Evolutionary conservation across 192 early-diverging fungal species (phyloP).

Genomic region (Coemansia sp.): DNA sequence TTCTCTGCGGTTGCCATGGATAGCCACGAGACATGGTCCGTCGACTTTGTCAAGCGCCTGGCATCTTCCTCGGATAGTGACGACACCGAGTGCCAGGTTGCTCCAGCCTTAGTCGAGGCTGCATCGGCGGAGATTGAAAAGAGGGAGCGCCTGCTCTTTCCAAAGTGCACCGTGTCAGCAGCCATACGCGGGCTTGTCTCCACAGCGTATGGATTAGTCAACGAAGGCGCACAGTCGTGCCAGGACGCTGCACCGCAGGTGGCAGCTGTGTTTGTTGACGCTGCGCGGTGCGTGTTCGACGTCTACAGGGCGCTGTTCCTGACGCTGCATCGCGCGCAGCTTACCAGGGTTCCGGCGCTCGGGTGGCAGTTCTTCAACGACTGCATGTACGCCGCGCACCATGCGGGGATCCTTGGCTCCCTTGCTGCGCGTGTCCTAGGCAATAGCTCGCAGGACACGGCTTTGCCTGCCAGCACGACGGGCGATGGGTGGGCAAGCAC

Average conservation of each 20-base stretch:
- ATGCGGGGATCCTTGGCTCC: conserved; percentile 10
- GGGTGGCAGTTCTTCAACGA: conserved; percentile 47
- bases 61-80: background rate
- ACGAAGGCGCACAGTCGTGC: conserved; percentile 4
- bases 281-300: conserved; percentile 15
- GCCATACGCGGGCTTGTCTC: conserved; percentile 15
- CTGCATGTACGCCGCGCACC: conserved; percentile 50
- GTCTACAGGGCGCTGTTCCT: conserved; percentile 24
- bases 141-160: background rate
- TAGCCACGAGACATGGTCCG: conserved; percentile 25
- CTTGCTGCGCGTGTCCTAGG: background rate
- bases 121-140: background rate
- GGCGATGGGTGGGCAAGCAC: conserved; percentile 10
- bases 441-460: background rate
- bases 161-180: conserved; percentile 17
- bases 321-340: conserved; percentile 27
- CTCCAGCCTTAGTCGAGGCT: background rate
- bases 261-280: background rate
- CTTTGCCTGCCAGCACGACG: background rate
- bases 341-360: conserved; percentile 28
- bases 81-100: background rate
- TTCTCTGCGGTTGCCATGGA: conserved; percentile 16
- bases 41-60: conserved; percentile 9
- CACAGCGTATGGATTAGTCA: conserved; percentile 13
- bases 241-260: background rate